A percentile compares a stretch with the other conserved stretches of the same genome.
Conservation (phyloP, 441 rosid genomes). For the Aleurites moluccanus region DNA sequence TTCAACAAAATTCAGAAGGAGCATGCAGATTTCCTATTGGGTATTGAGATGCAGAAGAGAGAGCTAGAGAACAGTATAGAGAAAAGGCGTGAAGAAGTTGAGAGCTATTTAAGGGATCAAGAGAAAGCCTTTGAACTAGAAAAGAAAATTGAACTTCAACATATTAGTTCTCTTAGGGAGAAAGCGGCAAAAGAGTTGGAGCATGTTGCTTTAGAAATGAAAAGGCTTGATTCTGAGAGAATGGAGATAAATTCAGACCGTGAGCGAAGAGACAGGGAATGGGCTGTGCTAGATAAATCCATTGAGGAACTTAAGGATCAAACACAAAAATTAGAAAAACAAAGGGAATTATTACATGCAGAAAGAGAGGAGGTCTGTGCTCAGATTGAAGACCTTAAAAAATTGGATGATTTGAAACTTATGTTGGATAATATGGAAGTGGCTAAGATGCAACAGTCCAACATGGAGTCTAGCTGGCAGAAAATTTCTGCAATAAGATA, state of each 20-base stretch:
- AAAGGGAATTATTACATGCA: conserved; percentile 70
- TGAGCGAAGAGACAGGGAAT: conserved; percentile 74
- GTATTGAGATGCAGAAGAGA: conserved; percentile 77
- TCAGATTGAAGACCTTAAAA: conserved; percentile 67
- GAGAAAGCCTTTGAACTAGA: conserved; percentile 80
- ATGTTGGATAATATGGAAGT: conserved; percentile 67
- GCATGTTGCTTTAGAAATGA: conserved; percentile 61
- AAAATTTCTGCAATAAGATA: conserved; percentile 49
- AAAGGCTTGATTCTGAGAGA: conserved; percentile 77
- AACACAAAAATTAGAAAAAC: conserved; percentile 72
- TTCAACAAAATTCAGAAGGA: conserved; percentile 81
- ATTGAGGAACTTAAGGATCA: conserved; percentile 81
- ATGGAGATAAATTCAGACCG: conserved; percentile 74
- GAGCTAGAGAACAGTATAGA: conserved; percentile 75
- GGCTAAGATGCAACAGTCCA: conserved; percentile 65
- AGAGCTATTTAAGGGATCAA: conserved; percentile 46
- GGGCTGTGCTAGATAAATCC: conserved; percentile 69
- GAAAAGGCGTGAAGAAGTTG: conserved; percentile 66
- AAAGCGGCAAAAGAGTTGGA: conserved; percentile 63
- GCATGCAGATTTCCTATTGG: conserved; percentile 72
- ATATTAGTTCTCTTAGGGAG: conserved; percentile 62
- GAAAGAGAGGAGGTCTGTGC: conserved; percentile 71
- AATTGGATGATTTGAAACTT: conserved; percentile 75
- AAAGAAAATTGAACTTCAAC: conserved; percentile 67
- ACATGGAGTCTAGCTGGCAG: conserved; percentile 54